Evolutionary conservation across 805 yeast genomes (phyloP), one percentile per base, ranked within the genome.

Genomic region (Maudiozyma serrabonitensis): DNA sequence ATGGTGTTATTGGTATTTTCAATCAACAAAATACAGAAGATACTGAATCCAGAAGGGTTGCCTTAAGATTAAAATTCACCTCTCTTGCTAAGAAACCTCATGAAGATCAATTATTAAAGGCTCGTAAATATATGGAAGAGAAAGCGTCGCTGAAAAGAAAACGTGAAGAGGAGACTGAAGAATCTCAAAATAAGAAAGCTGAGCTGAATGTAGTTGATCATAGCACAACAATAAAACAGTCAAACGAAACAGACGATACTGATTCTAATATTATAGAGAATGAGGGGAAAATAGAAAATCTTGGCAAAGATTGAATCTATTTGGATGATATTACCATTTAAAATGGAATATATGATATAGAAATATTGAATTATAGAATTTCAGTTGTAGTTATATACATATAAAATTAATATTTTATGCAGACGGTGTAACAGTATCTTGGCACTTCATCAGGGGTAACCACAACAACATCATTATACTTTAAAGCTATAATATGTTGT

Each of bases 1-100:
- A 59, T 7, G 77, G 76, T 12, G 49, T 70, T 11, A 58, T 58
- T 4, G 77, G 77, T 2, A 52, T 74, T n/a, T 72, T 68, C 52
- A 64, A 70, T 49, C 48, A 54, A 1, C 23, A 54, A 1, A 40
- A 62, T 37, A 58, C 60, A 28, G 47, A 53, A 9, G 46, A 43
- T n/a, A 52, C 55, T 4, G 54, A 52, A 18, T 43, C 51, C 2
- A 46, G 52, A 13, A 54, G 53, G 39, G 34, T 45, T 13, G 43
- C 43, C 11, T 18, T 48, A 6, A 43, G 50, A 12, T 46, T 52
- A 15, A 46, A 48, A 19, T 50, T 59, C 15, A 46, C 50, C 16
- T 49, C 39, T 13, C 52, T 54, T 39, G 47, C 52, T 7, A 50
- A 49, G 31, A 50, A 54, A 41, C 53, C 53, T 7, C 64, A 60